These are phyloP conservation scores for Colletotrichum sp. DNA, from an alignment of 2,329 filamentous ascomycete species.

Conservation along the genomic window DNA sequence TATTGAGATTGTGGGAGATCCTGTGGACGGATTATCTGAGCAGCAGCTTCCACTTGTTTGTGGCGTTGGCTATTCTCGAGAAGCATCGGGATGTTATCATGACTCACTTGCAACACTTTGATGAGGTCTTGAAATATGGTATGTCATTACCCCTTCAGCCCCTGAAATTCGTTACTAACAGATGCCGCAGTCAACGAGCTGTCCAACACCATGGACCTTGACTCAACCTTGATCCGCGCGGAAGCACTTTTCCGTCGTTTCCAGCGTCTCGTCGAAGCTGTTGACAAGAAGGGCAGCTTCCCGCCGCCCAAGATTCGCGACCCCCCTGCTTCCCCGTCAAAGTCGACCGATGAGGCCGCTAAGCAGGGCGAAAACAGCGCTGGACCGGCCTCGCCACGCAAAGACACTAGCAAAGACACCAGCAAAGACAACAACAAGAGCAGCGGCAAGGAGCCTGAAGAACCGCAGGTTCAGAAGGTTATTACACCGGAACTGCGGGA, in stretches of 20 bases:
- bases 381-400: conserved; percentile 27
- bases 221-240: conserved; percentile 83
- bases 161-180: conserved; percentile 7
- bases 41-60: conserved; percentile 91
- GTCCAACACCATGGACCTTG: conserved; percentile 88
- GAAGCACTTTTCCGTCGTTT: conserved; percentile 90
- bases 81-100: conserved; percentile 97
- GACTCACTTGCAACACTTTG: conserved; percentile 90
- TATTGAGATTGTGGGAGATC: conserved; percentile 87
- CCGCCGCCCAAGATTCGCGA: conserved; percentile 54
- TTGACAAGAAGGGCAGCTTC: conserved; percentile 91
- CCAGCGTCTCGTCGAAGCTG: conserved; percentile 84
- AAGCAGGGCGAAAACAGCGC: not conserved
- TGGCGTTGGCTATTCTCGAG: conserved; percentile 92
- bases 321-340: conserved; percentile 9
- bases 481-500: conserved; percentile 63
- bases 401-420: conserved; percentile 43
- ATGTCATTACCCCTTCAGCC: conserved; percentile 48
- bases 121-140: conserved; percentile 97
- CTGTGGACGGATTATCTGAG: conserved; percentile 93
- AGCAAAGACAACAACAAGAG: too few relatives aligned
- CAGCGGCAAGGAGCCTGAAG: conserved; percentile 35
- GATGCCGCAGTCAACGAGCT: conserved; percentile 81
- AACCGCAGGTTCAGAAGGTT: conserved; percentile 43
- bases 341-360: not conserved